Evolutionary conservation across 257 asterid species (phyloP).

Genomic region (Plectranthus barbatus): DNA sequence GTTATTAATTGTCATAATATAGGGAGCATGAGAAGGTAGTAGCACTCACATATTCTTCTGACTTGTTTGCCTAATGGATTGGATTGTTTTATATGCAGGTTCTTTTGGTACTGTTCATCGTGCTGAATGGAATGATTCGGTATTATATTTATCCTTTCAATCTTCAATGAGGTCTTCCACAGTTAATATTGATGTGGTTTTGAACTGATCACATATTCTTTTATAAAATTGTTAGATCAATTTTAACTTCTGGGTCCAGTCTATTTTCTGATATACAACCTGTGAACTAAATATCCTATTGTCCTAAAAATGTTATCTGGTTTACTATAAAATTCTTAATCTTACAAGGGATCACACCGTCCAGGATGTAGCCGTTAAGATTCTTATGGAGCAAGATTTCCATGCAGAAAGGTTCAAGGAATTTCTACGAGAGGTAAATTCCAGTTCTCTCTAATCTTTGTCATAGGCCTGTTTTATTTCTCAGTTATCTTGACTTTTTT

Average conservation of each 20-base stretch:
- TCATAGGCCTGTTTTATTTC: background rate
- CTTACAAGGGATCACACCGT: slow-evolving; percentile 20
- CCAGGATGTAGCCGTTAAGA: slow-evolving; percentile 92
- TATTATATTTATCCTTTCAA: slow-evolving; percentile 35
- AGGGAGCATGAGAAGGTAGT: background rate
- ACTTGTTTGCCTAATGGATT: slow-evolving; percentile 15
- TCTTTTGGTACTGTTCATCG: slow-evolving; percentile 91
- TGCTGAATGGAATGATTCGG: slow-evolving; percentile 91
- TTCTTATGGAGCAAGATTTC: slow-evolving; percentile 87
- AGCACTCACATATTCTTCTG: background rate
- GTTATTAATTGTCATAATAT: background rate
- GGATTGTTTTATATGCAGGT: slow-evolving; percentile 40
- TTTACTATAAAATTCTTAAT: slow-evolving; percentile 1
- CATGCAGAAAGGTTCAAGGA: slow-evolving; percentile 58
- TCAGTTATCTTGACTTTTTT: slow-evolving; percentile 15
- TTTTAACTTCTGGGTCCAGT: slow-evolving; percentile 5
- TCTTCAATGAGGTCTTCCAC: slow-evolving; percentile 1
- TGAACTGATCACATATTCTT: slow-evolving; percentile 1
- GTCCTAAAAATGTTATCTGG: background rate
- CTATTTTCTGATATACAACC: background rate
- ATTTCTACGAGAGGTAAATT: slow-evolving; percentile 66
- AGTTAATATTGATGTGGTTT: slow-evolving; percentile 2
- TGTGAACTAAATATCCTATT: slow-evolving; percentile 2
- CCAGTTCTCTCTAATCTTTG: slow-evolving; percentile 9
- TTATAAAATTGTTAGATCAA: background rate